Base-by-base conservation (phyloP, 129 eudicot species). In the Kitagawia praeruptora region DNA sequence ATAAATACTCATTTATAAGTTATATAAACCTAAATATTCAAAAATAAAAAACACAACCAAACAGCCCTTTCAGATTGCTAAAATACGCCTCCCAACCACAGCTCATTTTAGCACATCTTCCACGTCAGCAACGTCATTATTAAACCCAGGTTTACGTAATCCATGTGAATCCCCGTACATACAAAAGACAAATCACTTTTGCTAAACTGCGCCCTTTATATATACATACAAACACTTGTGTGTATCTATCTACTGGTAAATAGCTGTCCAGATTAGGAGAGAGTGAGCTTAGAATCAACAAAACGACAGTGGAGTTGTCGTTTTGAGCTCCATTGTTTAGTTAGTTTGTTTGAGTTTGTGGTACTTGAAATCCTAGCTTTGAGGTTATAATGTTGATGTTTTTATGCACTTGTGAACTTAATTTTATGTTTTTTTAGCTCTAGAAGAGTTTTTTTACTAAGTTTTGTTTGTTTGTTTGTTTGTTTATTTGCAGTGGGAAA, bases 161-260 rank as follows among this genome's bases (percentile, higher is more conserved):
- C 76, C 75, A 78, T 25, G 81, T 66, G 47, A 79, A 63, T 16
- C 42, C 70, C 42, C 21, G 48, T 18, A 48, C 79, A 64, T 41
- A 73, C 75, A 63, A 74, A 80, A 81, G 13, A 70, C 34, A 27
- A 21, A 74, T n/a, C 14, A 39, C 48, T 70, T 70, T 28, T 67
- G 21, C 74, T 28, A 81, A 81, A 44, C 49, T 81, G 31, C 83
- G 79, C 83, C 13, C 74, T 21, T 21, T 27, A 44, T 34, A 31
- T 31, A 56, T 12, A 80, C 41, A 23, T 6, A 38, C 8, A 79
- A 3, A 79, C 25, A 31, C 4, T 46, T 21, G 15, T 73, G 39
- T 41, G 18, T 73, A 2, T 73, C 27, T 73, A 23, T 42, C 4
- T 71, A n/a, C 40, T 42, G 31, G 16, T 42, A 73, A 23, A 41